Percentiles rank a stretch among this genome's conserved stretches.
Evolutionary conservation across 208 protist species (phyloP).

Genomic region (Acanthamoeba healyi): DNA sequence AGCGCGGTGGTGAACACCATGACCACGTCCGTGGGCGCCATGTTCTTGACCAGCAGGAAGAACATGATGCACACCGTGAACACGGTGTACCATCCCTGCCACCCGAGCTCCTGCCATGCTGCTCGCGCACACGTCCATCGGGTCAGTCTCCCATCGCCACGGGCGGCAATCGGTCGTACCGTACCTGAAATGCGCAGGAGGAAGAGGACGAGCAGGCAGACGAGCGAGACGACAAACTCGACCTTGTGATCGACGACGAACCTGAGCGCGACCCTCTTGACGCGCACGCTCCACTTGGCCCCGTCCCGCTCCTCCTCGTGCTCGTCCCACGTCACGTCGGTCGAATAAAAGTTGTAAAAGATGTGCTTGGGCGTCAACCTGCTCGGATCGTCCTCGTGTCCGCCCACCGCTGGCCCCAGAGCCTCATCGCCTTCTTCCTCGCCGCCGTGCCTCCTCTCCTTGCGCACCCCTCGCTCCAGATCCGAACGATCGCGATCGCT

Average conservation of each 20-base stretch:
- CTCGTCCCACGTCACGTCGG: background rate
- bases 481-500: background rate
- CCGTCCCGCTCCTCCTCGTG: background rate
- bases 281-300: background rate
- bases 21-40: background rate
- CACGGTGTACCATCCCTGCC: conserved; percentile 34
- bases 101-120: background rate
- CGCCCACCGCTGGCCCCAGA: too few relatives aligned
- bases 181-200: conserved; percentile 27
- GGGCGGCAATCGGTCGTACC: background rate
- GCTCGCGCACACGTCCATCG: background rate
- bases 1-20: conserved; percentile 37
- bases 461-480: background rate
- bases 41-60: conserved; percentile 47
- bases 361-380: conserved; percentile 40
- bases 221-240: background rate
- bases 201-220: conserved; percentile 54
- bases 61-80: background rate
- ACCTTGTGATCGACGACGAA: background rate
- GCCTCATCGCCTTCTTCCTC: background rate
- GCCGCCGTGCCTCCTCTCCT: background rate
- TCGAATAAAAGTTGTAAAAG: conserved; percentile 61
- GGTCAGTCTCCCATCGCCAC: too few relatives aligned
- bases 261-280: background rate
- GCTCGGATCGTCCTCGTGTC: background rate